Percentiles rank a stretch among this genome's conserved stretches.
Conservation (phyloP, 2,329 filamentous ascomycete species). For the Leptographium flavum region DNA sequence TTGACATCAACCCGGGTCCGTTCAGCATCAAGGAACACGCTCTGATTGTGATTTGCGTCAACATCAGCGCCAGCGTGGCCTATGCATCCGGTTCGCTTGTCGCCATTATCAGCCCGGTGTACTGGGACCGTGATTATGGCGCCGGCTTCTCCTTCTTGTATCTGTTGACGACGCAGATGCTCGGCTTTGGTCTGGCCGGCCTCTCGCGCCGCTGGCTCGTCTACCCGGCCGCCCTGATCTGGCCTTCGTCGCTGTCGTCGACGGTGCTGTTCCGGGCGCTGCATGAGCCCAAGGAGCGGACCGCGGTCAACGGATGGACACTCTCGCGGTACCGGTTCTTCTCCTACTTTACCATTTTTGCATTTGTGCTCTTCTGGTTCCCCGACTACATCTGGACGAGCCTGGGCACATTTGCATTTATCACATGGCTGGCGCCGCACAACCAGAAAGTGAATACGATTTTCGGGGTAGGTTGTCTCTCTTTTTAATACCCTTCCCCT, state of each 20-base stretch:
- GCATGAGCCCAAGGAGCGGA: conserved; percentile 25
- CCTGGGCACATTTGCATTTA: conserved; percentile 34
- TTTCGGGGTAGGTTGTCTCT: conserved; percentile 3
- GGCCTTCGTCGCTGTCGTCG: conserved; percentile 33
- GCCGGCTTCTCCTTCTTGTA: conserved; percentile 7
- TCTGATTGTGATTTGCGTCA: conserved; percentile 31
- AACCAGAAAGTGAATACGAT: conserved; percentile 19
- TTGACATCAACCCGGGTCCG: conserved; percentile 38
- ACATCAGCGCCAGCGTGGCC: not conserved
- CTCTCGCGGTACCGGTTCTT: conserved; percentile 34
- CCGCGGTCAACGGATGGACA: conserved; percentile 21
- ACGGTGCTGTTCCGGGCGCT: conserved; percentile 33
- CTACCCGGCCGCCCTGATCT: conserved; percentile 36
- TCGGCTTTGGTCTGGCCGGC: conserved; percentile 41
- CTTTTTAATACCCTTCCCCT: not conserved
- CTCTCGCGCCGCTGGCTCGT: conserved; percentile 34
- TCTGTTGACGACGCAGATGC: conserved; percentile 34
- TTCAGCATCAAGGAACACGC: conserved; percentile 48
- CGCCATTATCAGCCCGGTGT: conserved; percentile 6
- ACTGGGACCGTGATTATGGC: conserved; percentile 7
- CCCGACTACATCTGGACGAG: conserved; percentile 33
- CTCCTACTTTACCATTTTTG: conserved; percentile 24
- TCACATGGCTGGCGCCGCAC: conserved; percentile 36
- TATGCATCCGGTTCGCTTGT: conserved; percentile 6
- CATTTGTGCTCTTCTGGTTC: conserved; percentile 39